phyloP scores from a whole-genome alignment of 2,329 filamentous ascomycete species.

The Fusarium musae region DNA sequence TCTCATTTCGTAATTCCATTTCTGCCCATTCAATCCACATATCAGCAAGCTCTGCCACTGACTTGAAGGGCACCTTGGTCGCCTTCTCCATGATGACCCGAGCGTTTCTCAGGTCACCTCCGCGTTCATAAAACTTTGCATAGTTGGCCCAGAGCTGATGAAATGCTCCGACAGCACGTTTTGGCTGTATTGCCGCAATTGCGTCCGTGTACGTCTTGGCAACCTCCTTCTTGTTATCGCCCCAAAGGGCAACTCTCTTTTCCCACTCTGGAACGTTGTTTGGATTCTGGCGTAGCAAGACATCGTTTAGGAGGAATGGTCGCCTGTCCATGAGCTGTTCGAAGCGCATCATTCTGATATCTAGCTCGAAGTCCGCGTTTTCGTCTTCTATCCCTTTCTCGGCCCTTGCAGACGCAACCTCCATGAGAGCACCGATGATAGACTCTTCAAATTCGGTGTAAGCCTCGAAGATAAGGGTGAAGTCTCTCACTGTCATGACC shows the following conservation, averaged over 20 bases:
- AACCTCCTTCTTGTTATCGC: slow-evolving; percentile 88
- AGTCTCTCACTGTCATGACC: slow-evolving; percentile 98
- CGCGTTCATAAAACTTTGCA: slow-evolving; percentile 94
- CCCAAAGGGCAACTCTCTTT: slow-evolving; percentile 95
- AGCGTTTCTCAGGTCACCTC: slow-evolving; percentile 84
- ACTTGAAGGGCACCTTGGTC: slow-evolving; percentile 97
- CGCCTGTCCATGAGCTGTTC: slow-evolving; percentile 97
- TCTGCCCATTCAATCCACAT: slow-evolving; percentile 99
- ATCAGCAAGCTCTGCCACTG: slow-evolving; percentile 94
- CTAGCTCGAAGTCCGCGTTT: slow-evolving; percentile 90
- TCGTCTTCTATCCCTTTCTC: slow-evolving; percentile 82
- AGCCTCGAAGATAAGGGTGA: slow-evolving; percentile 94
- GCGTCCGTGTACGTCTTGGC: slow-evolving; percentile 95
- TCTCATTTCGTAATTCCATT: slow-evolving; percentile 95
- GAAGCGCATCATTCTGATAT: slow-evolving; percentile 97
- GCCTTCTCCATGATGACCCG: slow-evolving; percentile 97
- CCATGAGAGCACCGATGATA: slow-evolving; percentile 90
- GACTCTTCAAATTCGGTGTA: slow-evolving; percentile 98
- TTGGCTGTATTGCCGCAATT: slow-evolving; percentile 91
- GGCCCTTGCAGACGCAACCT: slow-evolving; percentile 82
- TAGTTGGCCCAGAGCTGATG: slow-evolving; percentile 97
- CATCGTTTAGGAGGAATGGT: slow-evolving; percentile 96
- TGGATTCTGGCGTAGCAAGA: slow-evolving; percentile 92
- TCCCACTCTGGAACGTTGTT: slow-evolving; percentile 98
- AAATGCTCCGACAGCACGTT: slow-evolving; percentile 92